Conservation (phyloP, 1,284 basidiomycete species). For the Athelia sp. region DNA sequence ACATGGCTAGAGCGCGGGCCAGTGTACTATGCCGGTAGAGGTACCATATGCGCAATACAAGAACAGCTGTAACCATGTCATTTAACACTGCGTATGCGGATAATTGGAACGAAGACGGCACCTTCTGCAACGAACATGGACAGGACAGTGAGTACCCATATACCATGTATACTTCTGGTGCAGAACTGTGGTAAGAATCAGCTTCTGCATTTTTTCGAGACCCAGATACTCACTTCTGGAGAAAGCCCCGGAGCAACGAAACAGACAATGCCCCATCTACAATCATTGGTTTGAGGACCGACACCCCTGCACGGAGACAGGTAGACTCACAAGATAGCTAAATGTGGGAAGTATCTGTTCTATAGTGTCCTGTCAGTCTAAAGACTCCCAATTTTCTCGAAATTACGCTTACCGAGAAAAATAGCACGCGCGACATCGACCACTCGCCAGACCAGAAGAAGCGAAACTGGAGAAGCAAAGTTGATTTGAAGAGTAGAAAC, state of each 20-base stretch:
- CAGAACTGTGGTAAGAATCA: background rate
- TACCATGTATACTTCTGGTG: slow-evolving; percentile 9
- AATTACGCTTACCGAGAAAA: slow-evolving; percentile 16
- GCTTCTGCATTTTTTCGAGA: no score
- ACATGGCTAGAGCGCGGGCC: background rate
- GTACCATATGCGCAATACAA: slow-evolving; percentile 5
- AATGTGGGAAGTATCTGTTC: slow-evolving; percentile 21
- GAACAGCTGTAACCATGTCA: background rate
- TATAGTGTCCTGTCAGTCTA: background rate
- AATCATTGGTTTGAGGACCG: background rate
- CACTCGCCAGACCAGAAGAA: slow-evolving; percentile 23
- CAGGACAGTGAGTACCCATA: slow-evolving; percentile 7
- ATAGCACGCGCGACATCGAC: slow-evolving; percentile 18
- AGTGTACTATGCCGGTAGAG: background rate
- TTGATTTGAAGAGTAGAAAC: background rate
- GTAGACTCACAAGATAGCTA: slow-evolving; percentile 15
- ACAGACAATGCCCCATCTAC: background rate
- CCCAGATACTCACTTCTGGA: no score
- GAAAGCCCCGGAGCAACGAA: no score
- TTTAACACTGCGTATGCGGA: no score
- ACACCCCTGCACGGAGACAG: no score
- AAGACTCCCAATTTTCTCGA: no score
- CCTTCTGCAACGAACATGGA: slow-evolving; percentile 16
- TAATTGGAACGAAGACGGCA: no score
- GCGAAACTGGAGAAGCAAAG: slow-evolving; percentile 11